phyloP scores from a whole-genome alignment of 768 basidiomycete genomes.

The Hygrocybe punicea region DNA sequence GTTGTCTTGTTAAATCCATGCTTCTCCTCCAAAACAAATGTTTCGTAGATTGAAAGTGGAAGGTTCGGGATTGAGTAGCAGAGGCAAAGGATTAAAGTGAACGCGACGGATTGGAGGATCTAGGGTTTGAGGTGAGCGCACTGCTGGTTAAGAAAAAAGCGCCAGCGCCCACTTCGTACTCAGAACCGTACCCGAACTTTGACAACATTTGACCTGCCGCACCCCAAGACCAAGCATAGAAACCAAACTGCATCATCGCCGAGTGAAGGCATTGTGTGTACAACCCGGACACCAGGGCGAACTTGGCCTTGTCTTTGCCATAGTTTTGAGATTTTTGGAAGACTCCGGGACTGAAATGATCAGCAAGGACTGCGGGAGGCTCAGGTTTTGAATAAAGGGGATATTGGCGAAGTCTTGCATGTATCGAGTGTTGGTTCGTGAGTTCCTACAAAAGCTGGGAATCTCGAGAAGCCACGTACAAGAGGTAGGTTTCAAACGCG shows the following conservation, averaged over 20 bases:
- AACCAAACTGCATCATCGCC: constrained; percentile 64
- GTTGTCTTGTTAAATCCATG: constrained; percentile 98
- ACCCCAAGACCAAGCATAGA: constrained; percentile 82
- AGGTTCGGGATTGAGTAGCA: constrained; percentile 65
- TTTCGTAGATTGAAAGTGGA: constrained; percentile 78
- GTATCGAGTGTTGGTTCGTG: constrained; percentile 4
- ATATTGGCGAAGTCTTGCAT: constrained; percentile 69
- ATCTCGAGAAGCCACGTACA: constrained; percentile 49
- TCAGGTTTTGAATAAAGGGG: constrained; percentile 74
- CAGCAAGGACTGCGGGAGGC: constrained; percentile 67
- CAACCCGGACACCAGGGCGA: constrained; percentile 68
- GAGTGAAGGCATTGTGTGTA: constrained; percentile 74
- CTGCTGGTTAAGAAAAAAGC: neutral
- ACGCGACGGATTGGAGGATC: constrained; percentile 84
- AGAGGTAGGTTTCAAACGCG: constrained; percentile 82
- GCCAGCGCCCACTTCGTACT: constrained; percentile 61
- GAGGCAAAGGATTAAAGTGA: constrained; percentile 64
- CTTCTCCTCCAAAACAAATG: constrained; percentile 91
- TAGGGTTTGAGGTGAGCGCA: constrained; percentile 26
- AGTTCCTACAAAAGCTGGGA: neutral
- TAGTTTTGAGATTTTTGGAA: constrained; percentile 91
- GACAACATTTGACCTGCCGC: constrained; percentile 49
- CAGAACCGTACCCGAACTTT: constrained; percentile 60
- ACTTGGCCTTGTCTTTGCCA: constrained; percentile 86
- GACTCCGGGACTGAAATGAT: constrained; percentile 62